Evolutionary conservation across 225 moss, liverwort and hornwort genomes (phyloP), one percentile per base, ranked within the genome.

Genomic region (Thuidium tamariscinum): DNA sequence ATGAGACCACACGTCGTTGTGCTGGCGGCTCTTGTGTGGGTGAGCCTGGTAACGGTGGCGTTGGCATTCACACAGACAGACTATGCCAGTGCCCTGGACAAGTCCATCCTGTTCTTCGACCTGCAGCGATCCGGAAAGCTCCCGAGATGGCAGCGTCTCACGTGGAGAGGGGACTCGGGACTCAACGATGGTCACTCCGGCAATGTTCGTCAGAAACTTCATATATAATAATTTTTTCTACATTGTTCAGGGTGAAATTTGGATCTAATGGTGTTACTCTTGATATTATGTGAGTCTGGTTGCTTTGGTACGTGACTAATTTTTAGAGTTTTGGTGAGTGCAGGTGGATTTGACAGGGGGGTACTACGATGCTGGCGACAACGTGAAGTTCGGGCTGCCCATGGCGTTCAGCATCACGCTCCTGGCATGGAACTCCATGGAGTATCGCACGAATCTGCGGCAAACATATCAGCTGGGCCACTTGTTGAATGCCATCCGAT

Each of bases 301-400:
- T 25, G 57, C 62, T 74, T 4, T 20, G 64, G 56, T 56, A 42
- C 30, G n/a, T 8, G 15, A 12, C 70, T 87, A 62, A 88, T 77
- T 60, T n/a, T 29, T 52, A 12, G 63, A 64, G 21, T 37, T 13
- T 69, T 55, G 69, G 29, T 37, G 52, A 44, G 3, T 81, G 61
- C 81, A 92, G 90, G 89, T 90, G 78, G 90, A 90, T 52, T 85
- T 92, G 79, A 92, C 87, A 7, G 89, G 90, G 26, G 90, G 89
- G 0, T 92, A 92, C 60, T 61, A 85, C 41, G 85, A 89, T 49
- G 89, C 89, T 8, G 85, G 84, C 44, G 84, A 88, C 84, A 88
- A 80, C 37, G 66, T 90, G 68, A 92, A 92, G 84, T 92, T 92
- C 72, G 90, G 89, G 42, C 41, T 92, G 80, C 92, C 90, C 30